Conservation (phyloP, 1,139 yeast species). For the Saccharomyces hybrid region DNA sequence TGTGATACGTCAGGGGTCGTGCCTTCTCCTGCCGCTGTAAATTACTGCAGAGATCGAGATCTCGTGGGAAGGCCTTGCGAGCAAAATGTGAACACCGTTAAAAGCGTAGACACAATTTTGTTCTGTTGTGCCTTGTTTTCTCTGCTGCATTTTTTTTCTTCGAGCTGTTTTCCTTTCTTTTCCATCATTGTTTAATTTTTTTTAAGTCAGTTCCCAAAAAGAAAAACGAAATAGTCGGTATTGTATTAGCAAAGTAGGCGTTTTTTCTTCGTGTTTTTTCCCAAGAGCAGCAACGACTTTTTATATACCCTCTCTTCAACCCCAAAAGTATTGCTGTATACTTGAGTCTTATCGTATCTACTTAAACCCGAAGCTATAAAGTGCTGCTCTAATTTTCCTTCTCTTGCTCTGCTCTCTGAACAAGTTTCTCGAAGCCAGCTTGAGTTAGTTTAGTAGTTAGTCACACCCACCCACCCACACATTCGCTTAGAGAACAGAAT, state of each 20-base stretch:
- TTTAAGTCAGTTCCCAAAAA: neutral
- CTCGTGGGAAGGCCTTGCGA: neutral
- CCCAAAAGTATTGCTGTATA: neutral
- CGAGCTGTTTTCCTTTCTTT: neutral
- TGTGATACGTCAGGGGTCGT: neutral
- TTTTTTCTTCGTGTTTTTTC: neutral
- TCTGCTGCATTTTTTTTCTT: neutral
- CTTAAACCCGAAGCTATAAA: neutral
- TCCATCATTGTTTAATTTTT: neutral
- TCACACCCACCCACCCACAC: neutral
- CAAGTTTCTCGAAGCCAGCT: neutral
- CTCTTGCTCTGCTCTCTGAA: neutral
- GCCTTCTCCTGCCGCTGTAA: neutral
- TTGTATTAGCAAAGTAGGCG: neutral
- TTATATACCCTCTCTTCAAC: neutral
- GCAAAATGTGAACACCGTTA: neutral
- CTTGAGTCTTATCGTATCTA: neutral
- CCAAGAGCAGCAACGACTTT: neutral
- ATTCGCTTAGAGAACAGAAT: neutral
- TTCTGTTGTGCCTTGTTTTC: neutral
- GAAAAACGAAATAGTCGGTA: neutral
- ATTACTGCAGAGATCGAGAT: neutral
- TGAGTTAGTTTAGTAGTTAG: neutral
- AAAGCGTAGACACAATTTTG: neutral
- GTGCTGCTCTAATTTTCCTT: neutral